A percentile compares a stretch with the other conserved stretches of the same genome.
Evolutionary conservation across 306 rosid species (phyloP).

Genomic region (Cucurbita argyrosperma): DNA sequence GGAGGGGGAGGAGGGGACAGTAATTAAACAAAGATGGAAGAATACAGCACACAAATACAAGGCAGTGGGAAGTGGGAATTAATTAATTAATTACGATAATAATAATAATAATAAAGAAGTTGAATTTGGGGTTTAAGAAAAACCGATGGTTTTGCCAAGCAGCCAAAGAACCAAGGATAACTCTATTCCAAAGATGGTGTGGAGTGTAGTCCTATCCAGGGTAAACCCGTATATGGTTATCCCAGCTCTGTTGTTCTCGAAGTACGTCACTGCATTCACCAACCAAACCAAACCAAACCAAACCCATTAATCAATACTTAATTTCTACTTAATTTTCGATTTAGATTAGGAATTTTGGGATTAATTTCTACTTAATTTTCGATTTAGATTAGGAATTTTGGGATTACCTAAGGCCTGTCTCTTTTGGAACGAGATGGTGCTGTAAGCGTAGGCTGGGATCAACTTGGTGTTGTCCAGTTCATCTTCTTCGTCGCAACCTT

Average conservation of each 20-base stretch:
- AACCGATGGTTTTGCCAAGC: constrained; percentile 68
- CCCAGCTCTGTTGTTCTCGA: constrained; percentile 81
- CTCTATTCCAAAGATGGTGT: constrained; percentile 69
- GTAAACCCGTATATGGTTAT: constrained; percentile 66
- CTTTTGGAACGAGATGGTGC: constrained; percentile 74
- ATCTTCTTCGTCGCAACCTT: constrained; percentile 57
- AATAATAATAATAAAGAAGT: not conserved
- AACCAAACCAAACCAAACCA: not conserved
- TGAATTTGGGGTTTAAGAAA: constrained; percentile 8
- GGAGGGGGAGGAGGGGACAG: not conserved
- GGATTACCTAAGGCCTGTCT: constrained; percentile 78
- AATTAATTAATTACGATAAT: not conserved
- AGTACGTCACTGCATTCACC: constrained; percentile 49
- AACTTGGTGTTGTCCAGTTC: constrained; percentile 45
- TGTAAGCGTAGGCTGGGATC: constrained; percentile 61
- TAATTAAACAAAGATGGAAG: not conserved
- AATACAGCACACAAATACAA: not conserved
- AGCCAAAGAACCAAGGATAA: constrained; percentile 74
- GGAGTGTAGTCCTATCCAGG: constrained; percentile 62
- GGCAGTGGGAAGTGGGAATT: not conserved
- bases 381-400: not conserved
- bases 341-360: not conserved
- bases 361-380: constrained; percentile 2
- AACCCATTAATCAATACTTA: no score
- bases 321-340: no score